Evolutionary conservation across 2,329 filamentous ascomycete species (phyloP).

Genomic region (Penicillium frequentans): DNA sequence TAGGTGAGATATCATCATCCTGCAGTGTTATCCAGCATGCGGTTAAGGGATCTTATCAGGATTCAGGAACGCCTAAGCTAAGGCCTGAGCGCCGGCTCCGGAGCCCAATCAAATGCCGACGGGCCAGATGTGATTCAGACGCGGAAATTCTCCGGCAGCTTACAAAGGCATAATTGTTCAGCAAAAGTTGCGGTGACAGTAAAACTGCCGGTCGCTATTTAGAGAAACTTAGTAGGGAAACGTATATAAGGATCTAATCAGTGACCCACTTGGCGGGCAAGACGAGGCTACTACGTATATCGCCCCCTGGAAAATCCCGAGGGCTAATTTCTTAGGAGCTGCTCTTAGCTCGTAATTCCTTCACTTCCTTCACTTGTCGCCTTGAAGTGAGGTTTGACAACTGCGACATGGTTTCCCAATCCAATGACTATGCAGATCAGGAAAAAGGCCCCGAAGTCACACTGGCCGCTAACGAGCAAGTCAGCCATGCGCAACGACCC

Average conservation of each 20-base stretch:
- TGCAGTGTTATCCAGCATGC: background rate
- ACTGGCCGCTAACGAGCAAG: constrained; percentile 5
- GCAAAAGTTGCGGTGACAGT: background rate
- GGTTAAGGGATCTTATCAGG: background rate
- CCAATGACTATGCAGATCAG: constrained; percentile 1
- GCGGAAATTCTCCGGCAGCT: background rate
- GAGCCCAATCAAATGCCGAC: background rate
- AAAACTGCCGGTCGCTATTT: background rate
- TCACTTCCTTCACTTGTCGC: background rate
- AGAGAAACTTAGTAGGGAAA: background rate
- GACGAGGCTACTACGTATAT: background rate
- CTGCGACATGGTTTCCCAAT: background rate
- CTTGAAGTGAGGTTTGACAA: background rate
- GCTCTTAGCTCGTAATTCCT: background rate
- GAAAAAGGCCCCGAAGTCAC: constrained; percentile 12
- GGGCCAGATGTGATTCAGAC: background rate
- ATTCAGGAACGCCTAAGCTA: background rate
- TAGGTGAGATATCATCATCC: background rate
- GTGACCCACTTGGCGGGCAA: background rate
- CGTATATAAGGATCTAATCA: background rate
- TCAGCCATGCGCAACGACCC: constrained; percentile 9
- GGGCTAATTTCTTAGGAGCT: background rate
- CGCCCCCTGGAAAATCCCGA: background rate
- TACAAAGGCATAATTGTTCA: background rate
- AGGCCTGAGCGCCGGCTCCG: background rate